A percentile compares a stretch with the other conserved stretches of the same genome.
Conservation (phyloP, 2,329 filamentous ascomycete species). For the Stemphylium lycopersici region DNA sequence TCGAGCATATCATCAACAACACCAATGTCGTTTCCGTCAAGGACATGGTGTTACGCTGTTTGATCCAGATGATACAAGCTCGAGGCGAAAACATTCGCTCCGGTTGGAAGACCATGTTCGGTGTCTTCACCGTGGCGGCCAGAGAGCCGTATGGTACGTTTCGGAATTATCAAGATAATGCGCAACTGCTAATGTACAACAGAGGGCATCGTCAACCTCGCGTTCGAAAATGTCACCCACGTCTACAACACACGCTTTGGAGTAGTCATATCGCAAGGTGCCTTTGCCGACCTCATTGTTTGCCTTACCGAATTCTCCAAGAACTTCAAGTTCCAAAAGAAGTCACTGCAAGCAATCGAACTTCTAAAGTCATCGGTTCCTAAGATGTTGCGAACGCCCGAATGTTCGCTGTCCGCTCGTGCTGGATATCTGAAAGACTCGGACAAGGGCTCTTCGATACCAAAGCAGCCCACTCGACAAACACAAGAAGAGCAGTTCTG, state of each 20-base stretch:
- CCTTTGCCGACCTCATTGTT: conserved; percentile 94
- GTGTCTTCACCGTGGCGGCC: conserved; percentile 95
- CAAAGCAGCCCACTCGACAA: conserved; percentile 73
- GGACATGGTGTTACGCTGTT: conserved; percentile 92
- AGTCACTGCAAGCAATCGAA: conserved; percentile 94
- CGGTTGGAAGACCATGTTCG: conserved; percentile 99
- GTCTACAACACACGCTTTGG: conserved; percentile 96
- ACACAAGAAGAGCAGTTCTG: conserved; percentile 97
- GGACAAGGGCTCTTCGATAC: conserved; percentile 57
- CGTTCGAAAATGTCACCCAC: conserved; percentile 94
- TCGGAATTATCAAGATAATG: not conserved
- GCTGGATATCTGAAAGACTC: conserved; percentile 58
- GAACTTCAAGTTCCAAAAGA: conserved; percentile 98
- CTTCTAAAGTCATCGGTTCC: conserved; percentile 91
- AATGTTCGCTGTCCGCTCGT: conserved; percentile 84
- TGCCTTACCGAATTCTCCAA: conserved; percentile 98
- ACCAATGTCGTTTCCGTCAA: conserved; percentile 91
- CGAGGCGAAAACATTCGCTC: conserved; percentile 95
- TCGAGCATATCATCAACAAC: conserved; percentile 96
- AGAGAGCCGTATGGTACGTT: conserved; percentile 77
- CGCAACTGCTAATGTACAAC: conserved; percentile 23
- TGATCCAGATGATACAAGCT: conserved; percentile 99
- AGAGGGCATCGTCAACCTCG: conserved; percentile 94
- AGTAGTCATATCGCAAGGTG: conserved; percentile 93
- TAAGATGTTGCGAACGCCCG: conserved; percentile 92